These are phyloP conservation scores for Candida hungchunana DNA, from an alignment of 805 yeast species.

Conservation along the genomic window DNA sequence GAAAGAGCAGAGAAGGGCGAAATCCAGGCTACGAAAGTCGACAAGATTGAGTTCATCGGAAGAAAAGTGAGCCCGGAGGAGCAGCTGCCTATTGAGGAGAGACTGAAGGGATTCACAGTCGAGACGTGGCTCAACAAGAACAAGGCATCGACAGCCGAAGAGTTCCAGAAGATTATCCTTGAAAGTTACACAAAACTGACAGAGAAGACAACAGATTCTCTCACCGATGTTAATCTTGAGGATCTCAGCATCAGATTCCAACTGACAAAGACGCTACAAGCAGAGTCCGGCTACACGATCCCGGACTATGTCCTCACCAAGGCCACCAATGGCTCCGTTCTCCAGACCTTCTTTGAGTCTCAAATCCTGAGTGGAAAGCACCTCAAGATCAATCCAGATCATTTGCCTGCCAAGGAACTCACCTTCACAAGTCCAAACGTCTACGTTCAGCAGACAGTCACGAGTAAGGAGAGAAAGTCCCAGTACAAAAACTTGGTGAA, in stretches of 20 bases:
- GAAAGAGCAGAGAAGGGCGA: constrained; percentile 33
- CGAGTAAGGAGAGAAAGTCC: constrained; percentile 21
- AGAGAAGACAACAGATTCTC: constrained; percentile 1
- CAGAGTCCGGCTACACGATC: constrained; percentile 33
- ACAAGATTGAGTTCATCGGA: constrained; percentile 28
- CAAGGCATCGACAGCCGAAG: constrained; percentile 25
- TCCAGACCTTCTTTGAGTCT: constrained; percentile 26
- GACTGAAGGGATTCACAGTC: constrained; percentile 27
- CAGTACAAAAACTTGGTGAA: constrained; percentile 22
- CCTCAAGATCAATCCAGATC: constrained; percentile 13
- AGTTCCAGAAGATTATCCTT: constrained; percentile 25
- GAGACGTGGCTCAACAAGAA: constrained; percentile 31
- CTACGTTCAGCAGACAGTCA: constrained; percentile 20
- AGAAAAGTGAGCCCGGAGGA: constrained; percentile 13
- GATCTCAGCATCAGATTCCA: constrained; percentile 33
- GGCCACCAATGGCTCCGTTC: constrained; percentile 26
- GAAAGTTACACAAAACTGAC: constrained; percentile 17
- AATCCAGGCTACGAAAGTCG: constrained; percentile 16
- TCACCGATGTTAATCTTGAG: constrained; percentile 19
- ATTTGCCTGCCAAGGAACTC: constrained; percentile 16
- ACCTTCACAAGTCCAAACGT: constrained; percentile 22
- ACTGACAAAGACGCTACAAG: constrained; percentile 32
- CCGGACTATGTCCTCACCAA: constrained; percentile 35
- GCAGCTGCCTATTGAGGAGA: constrained; percentile 12
- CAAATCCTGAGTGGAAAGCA: constrained; percentile 29